Conservation (phyloP, 2,329 filamentous ascomycete species). For the Cordyceps cicadae region DNA sequence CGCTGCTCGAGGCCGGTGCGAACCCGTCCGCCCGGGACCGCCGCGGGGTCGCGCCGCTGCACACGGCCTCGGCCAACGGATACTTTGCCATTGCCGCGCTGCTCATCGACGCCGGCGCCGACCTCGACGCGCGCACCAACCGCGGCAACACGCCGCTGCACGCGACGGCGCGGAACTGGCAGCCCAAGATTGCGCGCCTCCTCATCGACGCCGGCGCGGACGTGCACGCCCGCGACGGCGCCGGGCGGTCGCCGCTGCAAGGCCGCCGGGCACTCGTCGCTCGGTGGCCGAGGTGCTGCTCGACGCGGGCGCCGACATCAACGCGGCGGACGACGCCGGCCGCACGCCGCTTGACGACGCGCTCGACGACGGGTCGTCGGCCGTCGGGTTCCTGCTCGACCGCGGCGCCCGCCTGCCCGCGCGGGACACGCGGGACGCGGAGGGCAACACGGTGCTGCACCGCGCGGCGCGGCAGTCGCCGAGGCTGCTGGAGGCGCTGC, state of each 20-base stretch:
- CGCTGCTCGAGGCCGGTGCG: background rate
- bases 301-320: background rate
- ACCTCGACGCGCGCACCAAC: background rate
- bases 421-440: too few species aligned
- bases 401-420: background rate
- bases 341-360: background rate
- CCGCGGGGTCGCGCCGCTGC: background rate
- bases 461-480: background rate
- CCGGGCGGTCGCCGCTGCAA: background rate
- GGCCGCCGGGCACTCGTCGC: background rate
- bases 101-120: background rate
- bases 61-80: background rate
- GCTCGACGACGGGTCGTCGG: background rate
- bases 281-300: background rate
- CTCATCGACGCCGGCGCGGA: background rate
- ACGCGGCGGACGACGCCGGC: background rate
- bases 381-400: background rate
- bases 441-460: background rate
- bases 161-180: background rate
- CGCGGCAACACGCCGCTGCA: background rate
- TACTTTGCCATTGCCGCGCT: background rate
- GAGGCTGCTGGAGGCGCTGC: background rate
- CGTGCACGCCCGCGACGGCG: background rate
- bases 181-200: background rate
- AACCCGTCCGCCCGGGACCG: too few species aligned